A percentile compares a stretch with the other conserved stretches of the same genome.
These are phyloP conservation scores for Thymus mandschuricus DNA, from an alignment of 257 asterid species.

Conservation along the genomic window DNA sequence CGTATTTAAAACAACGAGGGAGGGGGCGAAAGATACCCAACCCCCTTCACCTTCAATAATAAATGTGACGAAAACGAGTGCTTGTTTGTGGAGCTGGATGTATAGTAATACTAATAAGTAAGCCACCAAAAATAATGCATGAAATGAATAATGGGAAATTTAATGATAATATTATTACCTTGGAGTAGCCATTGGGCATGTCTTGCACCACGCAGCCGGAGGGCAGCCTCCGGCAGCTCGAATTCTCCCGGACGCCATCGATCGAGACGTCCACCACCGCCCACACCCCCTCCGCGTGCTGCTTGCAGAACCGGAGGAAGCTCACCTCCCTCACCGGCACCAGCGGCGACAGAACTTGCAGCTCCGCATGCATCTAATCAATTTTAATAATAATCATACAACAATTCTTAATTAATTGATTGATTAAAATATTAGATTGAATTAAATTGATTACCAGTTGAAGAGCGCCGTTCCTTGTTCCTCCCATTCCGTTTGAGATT, in stretches of 20 bases:
- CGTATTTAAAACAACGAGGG: slow-evolving; percentile 45
- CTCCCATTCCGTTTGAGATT: slow-evolving; percentile 72
- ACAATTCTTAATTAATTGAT: background rate
- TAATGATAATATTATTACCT: slow-evolving; percentile 44
- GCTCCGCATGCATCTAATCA: slow-evolving; percentile 77
- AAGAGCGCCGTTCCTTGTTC: slow-evolving; percentile 73
- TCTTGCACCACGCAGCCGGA: slow-evolving; percentile 96
- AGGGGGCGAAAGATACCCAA: slow-evolving; percentile 35
- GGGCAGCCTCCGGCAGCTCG: slow-evolving; percentile 74
- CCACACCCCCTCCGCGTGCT: slow-evolving; percentile 95
- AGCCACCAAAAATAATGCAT: slow-evolving; percentile 34
- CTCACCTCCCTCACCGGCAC: slow-evolving; percentile 89
- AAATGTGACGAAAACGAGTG: slow-evolving; percentile 40
- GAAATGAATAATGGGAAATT: slow-evolving; percentile 5
- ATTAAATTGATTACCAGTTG: slow-evolving; percentile 59
- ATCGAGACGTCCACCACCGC: slow-evolving; percentile 89
- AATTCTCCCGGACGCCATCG: slow-evolving; percentile 58
- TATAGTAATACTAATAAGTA: slow-evolving; percentile 19
- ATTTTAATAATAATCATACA: background rate
- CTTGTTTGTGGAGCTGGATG: slow-evolving; percentile 16
- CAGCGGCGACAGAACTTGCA: slow-evolving; percentile 89
- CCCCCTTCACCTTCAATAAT: slow-evolving; percentile 43
- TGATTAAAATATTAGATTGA: background rate
- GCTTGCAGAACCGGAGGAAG: slow-evolving; percentile 96
- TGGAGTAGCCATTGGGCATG: slow-evolving; percentile 94